Conservation (phyloP, 2,329 filamentous ascomycete genomes). For the Cercospora canescens region DNA sequence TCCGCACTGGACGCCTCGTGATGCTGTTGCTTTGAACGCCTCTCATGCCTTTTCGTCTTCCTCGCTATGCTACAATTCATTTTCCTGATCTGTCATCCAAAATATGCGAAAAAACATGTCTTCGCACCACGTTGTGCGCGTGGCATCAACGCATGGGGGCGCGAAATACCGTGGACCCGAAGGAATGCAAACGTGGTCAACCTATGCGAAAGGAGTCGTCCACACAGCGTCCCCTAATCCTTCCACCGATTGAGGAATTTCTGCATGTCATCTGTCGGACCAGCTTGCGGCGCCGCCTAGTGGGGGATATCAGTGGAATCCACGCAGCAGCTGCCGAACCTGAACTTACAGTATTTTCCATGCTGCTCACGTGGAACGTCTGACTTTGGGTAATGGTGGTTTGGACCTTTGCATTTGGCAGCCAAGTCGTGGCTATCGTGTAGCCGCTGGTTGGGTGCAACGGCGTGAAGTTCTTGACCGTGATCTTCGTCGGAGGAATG, state of each 20-base stretch:
- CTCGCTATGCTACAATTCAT: background rate
- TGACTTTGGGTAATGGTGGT: constrained; percentile 55
- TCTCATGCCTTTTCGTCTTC: background rate
- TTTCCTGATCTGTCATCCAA: background rate
- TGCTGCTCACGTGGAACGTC: constrained; percentile 53
- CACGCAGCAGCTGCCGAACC: background rate
- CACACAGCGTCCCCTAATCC: constrained; percentile 44
- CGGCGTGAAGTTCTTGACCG: constrained; percentile 50
- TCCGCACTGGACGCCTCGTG: background rate
- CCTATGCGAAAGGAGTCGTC: background rate
- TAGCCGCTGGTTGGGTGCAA: constrained; percentile 59
- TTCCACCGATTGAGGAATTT: constrained; percentile 61
- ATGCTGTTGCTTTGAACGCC: background rate
- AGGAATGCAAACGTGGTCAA: background rate
- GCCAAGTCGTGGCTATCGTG: constrained; percentile 51
- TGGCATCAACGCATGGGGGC: background rate
- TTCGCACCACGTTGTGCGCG: background rate
- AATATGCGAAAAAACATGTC: background rate
- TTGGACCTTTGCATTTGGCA: constrained; percentile 46
- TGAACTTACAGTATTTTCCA: constrained; percentile 60
- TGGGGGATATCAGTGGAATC: constrained; percentile 4
- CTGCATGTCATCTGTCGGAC: constrained; percentile 56
- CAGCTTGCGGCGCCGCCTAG: constrained; percentile 56
- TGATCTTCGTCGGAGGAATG: constrained; percentile 60
- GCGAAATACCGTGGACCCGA: background rate